These are phyloP conservation scores for Piloderma croceum DNA, from an alignment of 768 basidiomycete species.

Conservation along the genomic window DNA sequence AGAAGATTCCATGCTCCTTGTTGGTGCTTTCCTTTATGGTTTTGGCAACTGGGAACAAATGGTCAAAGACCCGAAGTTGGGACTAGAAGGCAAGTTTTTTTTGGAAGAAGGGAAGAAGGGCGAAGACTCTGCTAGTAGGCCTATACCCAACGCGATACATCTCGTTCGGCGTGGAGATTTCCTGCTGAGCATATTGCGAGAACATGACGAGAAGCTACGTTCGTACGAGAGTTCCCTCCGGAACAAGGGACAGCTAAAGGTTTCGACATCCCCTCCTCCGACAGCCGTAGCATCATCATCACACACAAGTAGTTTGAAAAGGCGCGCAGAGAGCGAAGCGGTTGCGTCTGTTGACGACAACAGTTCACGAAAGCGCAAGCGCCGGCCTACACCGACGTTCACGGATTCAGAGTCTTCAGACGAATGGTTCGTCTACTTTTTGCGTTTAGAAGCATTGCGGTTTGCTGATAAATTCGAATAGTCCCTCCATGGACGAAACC, in stretches of 20 bases:
- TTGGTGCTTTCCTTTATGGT: constrained; percentile 89
- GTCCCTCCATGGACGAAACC: constrained; percentile 92
- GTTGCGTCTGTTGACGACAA: constrained; percentile 74
- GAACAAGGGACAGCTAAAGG: constrained; percentile 63
- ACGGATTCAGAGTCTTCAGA: constrained; percentile 93
- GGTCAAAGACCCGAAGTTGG: constrained; percentile 79
- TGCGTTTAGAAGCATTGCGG: not conserved
- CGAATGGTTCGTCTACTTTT: constrained; percentile 63
- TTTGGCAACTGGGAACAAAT: constrained; percentile 98
- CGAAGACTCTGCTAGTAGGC: constrained; percentile 75
- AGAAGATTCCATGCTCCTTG: constrained; percentile 91
- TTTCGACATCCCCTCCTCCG: constrained; percentile 72
- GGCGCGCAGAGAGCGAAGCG: constrained; percentile 81
- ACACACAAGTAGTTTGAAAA: constrained; percentile 54
- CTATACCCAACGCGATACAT: constrained; percentile 96
- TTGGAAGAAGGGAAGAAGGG: constrained; percentile 96
- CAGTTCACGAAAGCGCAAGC: constrained; percentile 71
- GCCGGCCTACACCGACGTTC: constrained; percentile 93
- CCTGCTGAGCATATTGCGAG: constrained; percentile 74
- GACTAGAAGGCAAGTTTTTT: constrained; percentile 91
- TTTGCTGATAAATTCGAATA: constrained; percentile 27
- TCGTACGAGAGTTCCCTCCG: constrained; percentile 80
- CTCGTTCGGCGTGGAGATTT: constrained; percentile 96
- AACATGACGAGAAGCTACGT: constrained; percentile 87
- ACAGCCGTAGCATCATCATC: constrained; percentile 64